These are phyloP conservation scores for Phytopythium ostracodes DNA, from an alignment of 352 stramenopile species.

Conservation along the genomic window DNA sequence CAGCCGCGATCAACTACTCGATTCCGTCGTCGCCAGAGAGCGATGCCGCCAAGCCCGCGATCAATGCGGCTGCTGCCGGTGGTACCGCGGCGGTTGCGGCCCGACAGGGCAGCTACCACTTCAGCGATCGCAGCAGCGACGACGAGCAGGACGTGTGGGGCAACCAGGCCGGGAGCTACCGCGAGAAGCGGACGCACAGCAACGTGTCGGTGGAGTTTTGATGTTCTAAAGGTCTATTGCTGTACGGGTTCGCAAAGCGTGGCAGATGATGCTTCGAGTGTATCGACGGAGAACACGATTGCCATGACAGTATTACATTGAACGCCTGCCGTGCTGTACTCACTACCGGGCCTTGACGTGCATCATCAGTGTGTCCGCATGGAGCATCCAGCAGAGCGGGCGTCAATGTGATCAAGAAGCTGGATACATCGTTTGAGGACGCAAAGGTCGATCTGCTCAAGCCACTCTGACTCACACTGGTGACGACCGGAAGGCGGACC, in stretches of 20 bases:
- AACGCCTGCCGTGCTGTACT: too few species aligned
- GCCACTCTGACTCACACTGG: too few species aligned
- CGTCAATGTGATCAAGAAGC: too few species aligned
- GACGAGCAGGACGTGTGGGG: slow-evolving; percentile 38
- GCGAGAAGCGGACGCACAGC: slow-evolving; percentile 38
- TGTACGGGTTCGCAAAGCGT: not conserved
- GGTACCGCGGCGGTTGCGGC: slow-evolving; percentile 5
- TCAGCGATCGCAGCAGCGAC: slow-evolving; percentile 26
- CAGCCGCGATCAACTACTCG: slow-evolving; percentile 32
- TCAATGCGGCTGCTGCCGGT: not conserved
- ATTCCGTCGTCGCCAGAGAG: slow-evolving; percentile 47
- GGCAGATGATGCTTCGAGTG: too few species aligned
- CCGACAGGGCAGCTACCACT: slow-evolving; percentile 18
- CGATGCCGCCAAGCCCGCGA: slow-evolving; percentile 16
- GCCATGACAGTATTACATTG: too few species aligned
- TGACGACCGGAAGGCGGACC: slow-evolving; percentile 10
- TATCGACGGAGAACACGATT: too few species aligned
- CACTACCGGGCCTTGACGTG: too few species aligned
- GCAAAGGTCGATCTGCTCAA: too few species aligned
- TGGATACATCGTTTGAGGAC: too few species aligned
- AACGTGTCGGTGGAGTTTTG: slow-evolving; percentile 67
- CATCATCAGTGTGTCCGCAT: too few species aligned
- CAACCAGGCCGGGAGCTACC: slow-evolving; percentile 30
- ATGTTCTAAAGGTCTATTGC: not conserved
- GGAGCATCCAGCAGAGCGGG: too few species aligned